A percentile compares a stretch with the other conserved stretches of the same genome.
Conservation (phyloP, 164 flowering plant species). For the Stephania japonica region DNA sequence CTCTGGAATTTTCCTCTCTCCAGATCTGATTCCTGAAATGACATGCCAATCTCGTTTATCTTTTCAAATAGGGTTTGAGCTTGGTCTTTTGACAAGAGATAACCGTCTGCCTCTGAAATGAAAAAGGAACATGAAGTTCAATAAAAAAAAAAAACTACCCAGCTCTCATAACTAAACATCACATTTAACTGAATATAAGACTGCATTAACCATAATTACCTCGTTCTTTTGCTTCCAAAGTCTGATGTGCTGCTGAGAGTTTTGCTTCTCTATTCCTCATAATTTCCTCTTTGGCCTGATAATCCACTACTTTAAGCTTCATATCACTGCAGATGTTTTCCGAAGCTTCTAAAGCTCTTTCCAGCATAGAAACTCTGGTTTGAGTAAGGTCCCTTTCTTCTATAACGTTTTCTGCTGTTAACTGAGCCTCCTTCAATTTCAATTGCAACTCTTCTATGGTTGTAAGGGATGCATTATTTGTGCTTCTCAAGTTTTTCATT, state of each 20-base stretch:
- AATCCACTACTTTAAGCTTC: constrained; percentile 36
- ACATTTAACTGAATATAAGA: background rate
- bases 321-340: constrained; percentile 38
- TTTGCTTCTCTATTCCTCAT: constrained; percentile 56
- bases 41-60: constrained; percentile 37
- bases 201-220: constrained; percentile 34
- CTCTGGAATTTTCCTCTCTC: constrained; percentile 25
- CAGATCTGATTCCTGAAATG: constrained; percentile 24
- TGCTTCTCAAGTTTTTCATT: constrained; percentile 30
- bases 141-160: background rate
- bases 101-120: constrained; percentile 40
- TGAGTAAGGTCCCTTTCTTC: constrained; percentile 43
- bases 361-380: constrained; percentile 40
- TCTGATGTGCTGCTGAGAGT: constrained; percentile 26
- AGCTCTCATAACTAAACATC: constrained; percentile 2
- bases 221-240: constrained; percentile 33
- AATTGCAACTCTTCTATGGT: constrained; percentile 42
- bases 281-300: constrained; percentile 29
- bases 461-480: constrained; percentile 25
- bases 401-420: constrained; percentile 30
- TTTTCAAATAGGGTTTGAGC: constrained; percentile 45
- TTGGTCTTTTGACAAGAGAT: constrained; percentile 40
- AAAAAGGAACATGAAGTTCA: constrained; percentile 12
- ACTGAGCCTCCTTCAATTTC: constrained; percentile 32
- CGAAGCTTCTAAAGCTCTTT: constrained; percentile 41